Evolutionary conservation across 495 filamentous ascomycete genomes (phyloP).

Genomic region (Penicillium cataractarum): DNA sequence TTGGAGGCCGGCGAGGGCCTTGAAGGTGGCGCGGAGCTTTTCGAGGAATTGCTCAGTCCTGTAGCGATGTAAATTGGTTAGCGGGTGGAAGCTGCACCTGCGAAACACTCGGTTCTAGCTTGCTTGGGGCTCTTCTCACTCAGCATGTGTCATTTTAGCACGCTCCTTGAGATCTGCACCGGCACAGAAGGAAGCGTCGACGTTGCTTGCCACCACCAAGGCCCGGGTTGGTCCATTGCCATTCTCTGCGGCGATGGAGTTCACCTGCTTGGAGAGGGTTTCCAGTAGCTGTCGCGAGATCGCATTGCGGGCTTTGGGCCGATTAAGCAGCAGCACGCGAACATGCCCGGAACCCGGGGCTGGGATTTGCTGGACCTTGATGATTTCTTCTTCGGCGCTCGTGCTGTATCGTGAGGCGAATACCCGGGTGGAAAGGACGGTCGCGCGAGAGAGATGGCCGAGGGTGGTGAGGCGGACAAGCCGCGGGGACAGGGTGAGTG

Average conservation of each 20-base stretch:
- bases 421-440: conserved; percentile 31
- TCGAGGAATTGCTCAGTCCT: conserved; percentile 78
- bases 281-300: conserved; percentile 78
- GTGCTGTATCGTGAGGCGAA: conserved; percentile 44
- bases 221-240: conserved; percentile 69
- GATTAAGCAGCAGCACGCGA: conserved; percentile 83
- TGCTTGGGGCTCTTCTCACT: conserved; percentile 49
- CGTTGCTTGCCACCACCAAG: conserved; percentile 75
- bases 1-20: conserved; percentile 66
- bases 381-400: conserved; percentile 49
- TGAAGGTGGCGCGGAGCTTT: conserved; percentile 72
- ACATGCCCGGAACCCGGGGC: conserved; percentile 84
- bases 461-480: conserved; percentile 32
- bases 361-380: conserved; percentile 71
- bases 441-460: conserved; percentile 20
- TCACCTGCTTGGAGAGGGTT: conserved; percentile 69
- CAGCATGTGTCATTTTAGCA: conserved; percentile 67
- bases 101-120: not conserved
- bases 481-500: conserved; percentile 36
- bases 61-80: conserved; percentile 9
- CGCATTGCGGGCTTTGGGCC: conserved; percentile 83
- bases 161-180: conserved; percentile 95
- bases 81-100: not conserved
- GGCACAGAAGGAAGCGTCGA: conserved; percentile 85
- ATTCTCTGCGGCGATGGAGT: conserved; percentile 68